These are phyloP conservation scores for Penicillium griseofulvum DNA, from an alignment of 2,329 filamentous ascomycete species.

Conservation along the genomic window DNA sequence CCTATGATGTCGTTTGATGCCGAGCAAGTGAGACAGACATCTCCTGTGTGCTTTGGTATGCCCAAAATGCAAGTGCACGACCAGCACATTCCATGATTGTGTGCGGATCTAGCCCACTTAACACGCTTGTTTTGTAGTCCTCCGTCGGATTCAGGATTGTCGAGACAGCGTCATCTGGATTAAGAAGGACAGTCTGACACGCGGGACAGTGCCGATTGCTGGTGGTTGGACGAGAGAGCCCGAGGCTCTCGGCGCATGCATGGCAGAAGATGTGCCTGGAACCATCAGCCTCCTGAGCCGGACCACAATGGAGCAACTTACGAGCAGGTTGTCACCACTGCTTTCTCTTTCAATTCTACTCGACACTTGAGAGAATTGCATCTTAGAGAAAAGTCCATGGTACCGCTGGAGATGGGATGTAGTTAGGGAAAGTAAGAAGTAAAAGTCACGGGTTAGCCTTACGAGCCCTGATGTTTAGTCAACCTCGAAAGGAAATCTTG, in stretches of 20 bases:
- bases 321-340: slow-evolving; percentile 89
- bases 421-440: slow-evolving; percentile 5
- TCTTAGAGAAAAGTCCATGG: slow-evolving; percentile 70
- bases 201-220: slow-evolving; percentile 67
- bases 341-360: slow-evolving; percentile 63
- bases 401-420: slow-evolving; percentile 12
- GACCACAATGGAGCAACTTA: slow-evolving; percentile 35
- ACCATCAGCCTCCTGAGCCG: slow-evolving; percentile 9
- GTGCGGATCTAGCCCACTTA: slow-evolving; percentile 77
- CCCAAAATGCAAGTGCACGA: slow-evolving; percentile 77
- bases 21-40: slow-evolving; percentile 55
- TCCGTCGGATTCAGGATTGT: slow-evolving; percentile 74
- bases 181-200: slow-evolving; percentile 66
- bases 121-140: slow-evolving; percentile 82
- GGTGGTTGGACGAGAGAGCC: slow-evolving; percentile 57
- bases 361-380: slow-evolving; percentile 83
- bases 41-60: slow-evolving; percentile 80
- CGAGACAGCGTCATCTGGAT: slow-evolving; percentile 71
- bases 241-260: slow-evolving; percentile 65
- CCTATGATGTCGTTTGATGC: too few relatives aligned
- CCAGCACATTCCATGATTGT: slow-evolving; percentile 84
- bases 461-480: background rate
- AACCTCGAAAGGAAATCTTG: background rate
- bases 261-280: slow-evolving; percentile 80
- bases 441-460: slow-evolving; percentile 10